These are phyloP conservation scores for Heritiera fomes DNA, from an alignment of 345 rosid genomes.

Conservation along the genomic window DNA sequence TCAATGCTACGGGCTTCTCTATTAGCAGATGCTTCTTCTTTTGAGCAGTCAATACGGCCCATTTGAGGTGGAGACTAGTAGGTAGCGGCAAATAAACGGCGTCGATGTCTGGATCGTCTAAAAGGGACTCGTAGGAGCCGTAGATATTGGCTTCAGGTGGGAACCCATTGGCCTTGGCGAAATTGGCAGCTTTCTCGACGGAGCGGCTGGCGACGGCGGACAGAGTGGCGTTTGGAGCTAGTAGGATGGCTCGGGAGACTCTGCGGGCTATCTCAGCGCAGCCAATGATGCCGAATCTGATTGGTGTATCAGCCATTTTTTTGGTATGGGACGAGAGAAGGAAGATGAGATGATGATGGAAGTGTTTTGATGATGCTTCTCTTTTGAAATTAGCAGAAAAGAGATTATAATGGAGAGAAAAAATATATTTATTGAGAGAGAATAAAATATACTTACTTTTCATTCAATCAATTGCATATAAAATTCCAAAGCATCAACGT, in stretches of 20 bases:
- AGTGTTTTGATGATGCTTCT: too few species aligned
- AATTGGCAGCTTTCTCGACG: conserved; percentile 50
- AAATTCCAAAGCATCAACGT: too few species aligned
- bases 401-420: too few species aligned
- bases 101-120: conserved; percentile 70
- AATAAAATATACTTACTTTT: too few species aligned
- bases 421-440: too few species aligned
- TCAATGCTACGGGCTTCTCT: conserved; percentile 78
- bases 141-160: conserved; percentile 58
- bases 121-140: conserved; percentile 70
- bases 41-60: conserved; percentile 66
- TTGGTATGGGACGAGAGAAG: neutral
- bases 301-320: conserved; percentile 29
- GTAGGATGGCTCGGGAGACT: conserved; percentile 57
- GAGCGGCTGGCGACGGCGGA: conserved; percentile 66
- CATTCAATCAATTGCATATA: too few species aligned
- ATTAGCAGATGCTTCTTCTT: conserved; percentile 73
- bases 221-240: conserved; percentile 67
- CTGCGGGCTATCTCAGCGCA: conserved; percentile 70
- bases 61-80: conserved; percentile 65
- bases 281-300: conserved; percentile 70
- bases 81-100: conserved; percentile 81
- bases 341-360: neutral
- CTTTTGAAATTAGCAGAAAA: too few species aligned
- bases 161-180: conserved; percentile 60